Evolutionary conservation across 257 asterid species (phyloP), one percentile per base, ranked within the genome.

Genomic region (Schizonepeta tenuifolia): DNA sequence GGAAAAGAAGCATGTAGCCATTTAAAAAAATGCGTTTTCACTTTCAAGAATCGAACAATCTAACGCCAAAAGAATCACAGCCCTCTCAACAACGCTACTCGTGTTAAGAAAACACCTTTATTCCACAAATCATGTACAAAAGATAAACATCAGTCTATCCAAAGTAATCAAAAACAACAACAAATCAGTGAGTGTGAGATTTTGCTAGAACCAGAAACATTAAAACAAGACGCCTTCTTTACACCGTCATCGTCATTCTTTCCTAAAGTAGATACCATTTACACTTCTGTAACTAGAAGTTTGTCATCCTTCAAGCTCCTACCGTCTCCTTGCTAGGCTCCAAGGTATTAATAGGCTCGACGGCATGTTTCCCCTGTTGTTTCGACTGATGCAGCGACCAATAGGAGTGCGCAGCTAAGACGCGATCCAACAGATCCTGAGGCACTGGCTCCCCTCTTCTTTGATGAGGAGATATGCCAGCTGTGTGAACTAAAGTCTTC

Each of bases 391-490:
- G 86, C 43, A 75, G 93, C 1, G 88, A 84, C 98, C 98, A 92
- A 71, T 80, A 88, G 4, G 86, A 76, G 67, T 92, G 96, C 20
- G 94, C 98, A 0, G 87, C 58, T 18, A 92, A 60, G 31, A 89
- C 96, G 11, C 98, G 86, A 79, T 88, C 90, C 71, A 92, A 56
- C 75, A 92, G 89, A 69, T 92, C 96, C 67, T 92, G 98, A 8
- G 98, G 98, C 75, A 92, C 96, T 2, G 96, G 89, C 82, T 92
- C 94, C 31, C 98, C 98, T 43, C 98, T 76, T 70, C 98, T 83
- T 72, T 92, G 98, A 70, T 90, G 98, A 36, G 96, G 98, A 75
- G 96, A 77, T 51, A 92, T 92, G 90, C 94, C 89, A 46, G 94
- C 98, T 9, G 98, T 92, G 63, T 90, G 98, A 28, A 92, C 98